Base-by-base conservation (phyloP, 2,329 filamentous ascomycete genomes). In the Pseudocercospora fuligena region DNA sequence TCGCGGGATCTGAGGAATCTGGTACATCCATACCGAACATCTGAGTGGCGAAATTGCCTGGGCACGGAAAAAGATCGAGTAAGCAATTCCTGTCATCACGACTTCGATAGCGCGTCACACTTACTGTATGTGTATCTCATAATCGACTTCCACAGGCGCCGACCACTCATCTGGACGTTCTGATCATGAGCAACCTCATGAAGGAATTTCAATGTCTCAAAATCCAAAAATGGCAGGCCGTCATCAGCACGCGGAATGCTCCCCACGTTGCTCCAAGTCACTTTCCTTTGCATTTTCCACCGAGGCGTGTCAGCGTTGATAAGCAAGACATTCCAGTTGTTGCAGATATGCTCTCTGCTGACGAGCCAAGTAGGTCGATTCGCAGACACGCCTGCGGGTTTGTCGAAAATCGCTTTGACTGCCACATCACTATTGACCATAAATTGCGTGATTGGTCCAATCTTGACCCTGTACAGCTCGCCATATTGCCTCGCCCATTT, bases 371-470 rank as follows among this genome's bases (percentile, higher is more conserved):
- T 43, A 11, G 64, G 64, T 29, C 64, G 27, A 47, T 63, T 66
- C 5, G 64, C 51, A n/a, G 40, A 66, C 3, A 54, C 27, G 6
- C 6, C 53, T 31, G 60, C 51, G 6, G 64, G 14, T 56, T 63
- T 66, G 21, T 66, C 64, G 43, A 66, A 60, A 25, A 66, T 63
- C 7, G 29, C 43, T 29, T 63, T 66, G 21, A 66, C 64, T n/a
- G 64, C 64, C 2, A 54, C 49, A 23, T 66, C 60, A 16, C 36
- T 36, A 19, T 62, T 63, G 27, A 63, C 53, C 64, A 66, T 66
- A 46, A 57, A 63, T 29, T 49, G 63, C 5, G 63, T 61, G 19
- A 61, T 43, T 6, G 63, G 47, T n/a, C 58, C 63, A 5, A 65
- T 40, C 36, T 61, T 61, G 36, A 65, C 63, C 29, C 33, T 61